A percentile compares a stretch with the other conserved stretches of the same genome.
These are phyloP conservation scores for Gossypium longicalyx DNA, from an alignment of 345 rosid genomes.

Conservation along the genomic window DNA sequence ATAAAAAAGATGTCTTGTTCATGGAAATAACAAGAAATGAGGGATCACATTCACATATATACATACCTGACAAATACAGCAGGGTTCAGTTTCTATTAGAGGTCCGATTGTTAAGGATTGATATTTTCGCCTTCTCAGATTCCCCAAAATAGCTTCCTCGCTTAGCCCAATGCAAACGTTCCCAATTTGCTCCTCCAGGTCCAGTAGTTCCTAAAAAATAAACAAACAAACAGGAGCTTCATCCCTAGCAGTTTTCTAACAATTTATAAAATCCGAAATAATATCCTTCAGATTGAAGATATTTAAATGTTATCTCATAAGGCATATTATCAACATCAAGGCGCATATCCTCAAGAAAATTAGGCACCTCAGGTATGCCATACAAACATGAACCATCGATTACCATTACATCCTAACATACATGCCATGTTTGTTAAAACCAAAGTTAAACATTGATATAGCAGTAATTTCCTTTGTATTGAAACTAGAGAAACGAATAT, in stretches of 20 bases:
- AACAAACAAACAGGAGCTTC: too few species aligned
- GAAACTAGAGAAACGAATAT: slow-evolving; percentile 4
- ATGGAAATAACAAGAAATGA: too few species aligned
- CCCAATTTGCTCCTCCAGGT: slow-evolving; percentile 25
- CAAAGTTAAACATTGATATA: neutral
- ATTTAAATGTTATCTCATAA: slow-evolving; percentile 53
- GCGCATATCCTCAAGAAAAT: slow-evolving; percentile 14
- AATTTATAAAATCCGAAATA: neutral
- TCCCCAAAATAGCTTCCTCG: slow-evolving; percentile 17
- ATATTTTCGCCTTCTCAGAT: slow-evolving; percentile 20
- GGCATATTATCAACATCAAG: slow-evolving; percentile 92
- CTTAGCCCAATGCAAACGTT: slow-evolving; percentile 21
- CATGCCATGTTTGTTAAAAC: neutral
- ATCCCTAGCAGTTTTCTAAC: too few species aligned
- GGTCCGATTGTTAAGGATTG: neutral
- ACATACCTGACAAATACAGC: slow-evolving; percentile 23
- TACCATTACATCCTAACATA: slow-evolving; percentile 21
- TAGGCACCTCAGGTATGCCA: slow-evolving; percentile 8
- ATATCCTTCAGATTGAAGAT: neutral
- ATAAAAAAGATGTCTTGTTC: too few species aligned
- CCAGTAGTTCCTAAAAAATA: slow-evolving; percentile 7
- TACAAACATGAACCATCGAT: slow-evolving; percentile 6
- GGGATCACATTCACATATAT: too few species aligned
- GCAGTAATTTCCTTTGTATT: neutral
- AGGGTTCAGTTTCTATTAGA: slow-evolving; percentile 8